A percentile compares a stretch with the other conserved stretches of the same genome.
phyloP scores from a whole-genome alignment of 225 moss, liverwort and hornwort species.

The Anthoceros angustus region DNA sequence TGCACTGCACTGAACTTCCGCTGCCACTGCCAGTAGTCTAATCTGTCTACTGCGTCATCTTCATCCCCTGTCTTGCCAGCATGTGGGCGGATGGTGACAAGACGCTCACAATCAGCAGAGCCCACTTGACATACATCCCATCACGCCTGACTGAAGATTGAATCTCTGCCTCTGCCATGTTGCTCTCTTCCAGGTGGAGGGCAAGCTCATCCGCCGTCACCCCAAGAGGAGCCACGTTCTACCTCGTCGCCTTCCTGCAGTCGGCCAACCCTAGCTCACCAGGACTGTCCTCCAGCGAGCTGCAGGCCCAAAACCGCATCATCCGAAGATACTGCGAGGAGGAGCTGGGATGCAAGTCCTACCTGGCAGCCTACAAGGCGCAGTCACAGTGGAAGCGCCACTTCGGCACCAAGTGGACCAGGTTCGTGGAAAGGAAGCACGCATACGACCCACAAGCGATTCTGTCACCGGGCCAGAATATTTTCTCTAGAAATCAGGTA shows the following conservation, averaged over 20 bases:
- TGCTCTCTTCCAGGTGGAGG: neutral
- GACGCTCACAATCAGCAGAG: slow-evolving; percentile 15
- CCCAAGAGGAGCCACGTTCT: neutral
- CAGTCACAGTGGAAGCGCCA: slow-evolving; percentile 21
- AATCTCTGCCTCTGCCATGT: too few relatives aligned
- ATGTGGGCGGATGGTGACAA: slow-evolving; percentile 30
- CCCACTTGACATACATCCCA: neutral
- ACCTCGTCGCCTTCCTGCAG: neutral
- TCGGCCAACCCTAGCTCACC: neutral
- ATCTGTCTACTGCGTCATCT: slow-evolving; percentile 33
- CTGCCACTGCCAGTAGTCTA: slow-evolving; percentile 28
- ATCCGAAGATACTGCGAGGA: neutral
- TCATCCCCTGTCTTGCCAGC: slow-evolving; percentile 18
- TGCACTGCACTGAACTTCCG: slow-evolving; percentile 9
- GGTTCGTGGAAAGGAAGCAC: slow-evolving; percentile 25
- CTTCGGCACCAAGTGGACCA: slow-evolving; percentile 31
- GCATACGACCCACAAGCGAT: slow-evolving; percentile 27
- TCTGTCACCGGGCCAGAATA: slow-evolving; percentile 28
- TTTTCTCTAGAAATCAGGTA: slow-evolving; percentile 12
- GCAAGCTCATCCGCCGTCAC: neutral
- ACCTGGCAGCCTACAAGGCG: slow-evolving; percentile 25
- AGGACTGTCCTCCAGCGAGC: neutral
- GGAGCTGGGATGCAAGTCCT: slow-evolving; percentile 32
- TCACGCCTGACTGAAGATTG: too few relatives aligned
- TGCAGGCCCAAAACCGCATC: neutral